A percentile compares a stretch with the other conserved stretches of the same genome.
These are phyloP conservation scores for Claviceps sp. DNA, from an alignment of 2,329 filamentous ascomycete species.

Conservation along the genomic window DNA sequence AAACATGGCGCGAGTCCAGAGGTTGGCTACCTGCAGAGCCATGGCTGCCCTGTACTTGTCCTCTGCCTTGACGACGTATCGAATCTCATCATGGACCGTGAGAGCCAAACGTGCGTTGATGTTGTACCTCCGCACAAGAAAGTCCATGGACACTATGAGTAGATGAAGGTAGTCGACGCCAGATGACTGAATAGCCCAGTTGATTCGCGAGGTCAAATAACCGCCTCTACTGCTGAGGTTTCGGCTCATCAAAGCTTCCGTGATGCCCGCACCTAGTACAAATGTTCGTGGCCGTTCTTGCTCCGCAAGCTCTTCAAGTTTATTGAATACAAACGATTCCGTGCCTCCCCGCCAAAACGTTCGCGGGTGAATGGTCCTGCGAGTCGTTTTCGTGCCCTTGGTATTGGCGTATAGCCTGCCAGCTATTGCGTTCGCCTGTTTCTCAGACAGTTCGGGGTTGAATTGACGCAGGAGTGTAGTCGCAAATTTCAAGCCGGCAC, in stretches of 20 bases:
- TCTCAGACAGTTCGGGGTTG: conserved; percentile 71
- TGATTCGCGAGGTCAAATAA: conserved; percentile 93
- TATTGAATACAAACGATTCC: conserved; percentile 97
- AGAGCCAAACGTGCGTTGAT: conserved; percentile 76
- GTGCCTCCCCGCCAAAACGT: conserved; percentile 93
- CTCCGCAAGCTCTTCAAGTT: conserved; percentile 92
- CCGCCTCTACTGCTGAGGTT: conserved; percentile 77
- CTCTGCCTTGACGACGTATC: conserved; percentile 74
- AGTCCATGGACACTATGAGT: conserved; percentile 88
- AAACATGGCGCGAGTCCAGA: conserved; percentile 98
- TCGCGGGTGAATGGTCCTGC: conserved; percentile 56
- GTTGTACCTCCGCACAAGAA: conserved; percentile 72
- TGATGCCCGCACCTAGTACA: conserved; percentile 88
- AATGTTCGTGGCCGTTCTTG: conserved; percentile 84
- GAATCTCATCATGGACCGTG: conserved; percentile 94
- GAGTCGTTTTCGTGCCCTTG: conserved; percentile 74
- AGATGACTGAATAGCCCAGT: conserved; percentile 97
- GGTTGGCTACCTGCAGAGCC: conserved; percentile 83
- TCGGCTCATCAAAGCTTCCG: conserved; percentile 80
- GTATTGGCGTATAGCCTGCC: conserved; percentile 74
- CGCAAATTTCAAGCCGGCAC: conserved; percentile 90
- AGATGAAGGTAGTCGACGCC: conserved; percentile 96
- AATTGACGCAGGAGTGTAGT: conserved; percentile 84
- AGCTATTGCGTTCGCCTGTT: conserved; percentile 63
- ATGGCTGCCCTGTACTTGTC: conserved; percentile 85